These are phyloP conservation scores for Parathielavia hyrcaniae DNA, from an alignment of 495 filamentous ascomycete species.

Conservation along the genomic window DNA sequence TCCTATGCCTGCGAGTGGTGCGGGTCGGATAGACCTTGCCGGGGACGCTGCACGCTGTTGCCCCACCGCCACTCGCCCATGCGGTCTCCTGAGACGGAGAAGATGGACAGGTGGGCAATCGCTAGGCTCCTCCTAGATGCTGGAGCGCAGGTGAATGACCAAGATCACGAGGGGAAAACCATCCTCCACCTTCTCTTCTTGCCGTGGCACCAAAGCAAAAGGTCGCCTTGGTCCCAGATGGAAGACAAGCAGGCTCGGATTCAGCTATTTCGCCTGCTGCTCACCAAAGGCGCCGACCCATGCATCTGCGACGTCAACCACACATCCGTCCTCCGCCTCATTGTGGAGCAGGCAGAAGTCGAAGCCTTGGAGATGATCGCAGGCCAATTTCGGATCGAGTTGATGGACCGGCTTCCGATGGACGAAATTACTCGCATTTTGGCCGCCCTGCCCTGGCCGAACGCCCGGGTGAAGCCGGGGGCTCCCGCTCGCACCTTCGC, in stretches of 20 bases:
- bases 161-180: background rate
- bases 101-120: background rate
- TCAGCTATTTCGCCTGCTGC: constrained; percentile 1
- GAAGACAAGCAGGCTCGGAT: background rate
- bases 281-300: constrained; percentile 4
- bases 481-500: too few species aligned
- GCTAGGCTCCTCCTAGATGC: background rate
- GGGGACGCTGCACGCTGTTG: background rate
- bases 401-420: background rate
- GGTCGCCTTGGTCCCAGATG: background rate
- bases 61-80: too few species aligned
- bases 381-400: background rate
- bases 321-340: background rate
- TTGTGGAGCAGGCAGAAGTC: background rate
- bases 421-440: background rate
- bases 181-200: constrained; percentile 1
- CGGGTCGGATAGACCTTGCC: background rate
- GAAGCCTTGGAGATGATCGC: background rate
- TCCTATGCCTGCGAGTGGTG: background rate
- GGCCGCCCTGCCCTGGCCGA: background rate
- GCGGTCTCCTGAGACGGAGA: too few species aligned
- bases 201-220: background rate
- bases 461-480: too few species aligned
- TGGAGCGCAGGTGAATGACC: background rate
- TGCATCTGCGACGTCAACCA: background rate